Evolutionary conservation across 164 flowering plant species (phyloP).

Genomic region (Vitis rotundifolia): DNA sequence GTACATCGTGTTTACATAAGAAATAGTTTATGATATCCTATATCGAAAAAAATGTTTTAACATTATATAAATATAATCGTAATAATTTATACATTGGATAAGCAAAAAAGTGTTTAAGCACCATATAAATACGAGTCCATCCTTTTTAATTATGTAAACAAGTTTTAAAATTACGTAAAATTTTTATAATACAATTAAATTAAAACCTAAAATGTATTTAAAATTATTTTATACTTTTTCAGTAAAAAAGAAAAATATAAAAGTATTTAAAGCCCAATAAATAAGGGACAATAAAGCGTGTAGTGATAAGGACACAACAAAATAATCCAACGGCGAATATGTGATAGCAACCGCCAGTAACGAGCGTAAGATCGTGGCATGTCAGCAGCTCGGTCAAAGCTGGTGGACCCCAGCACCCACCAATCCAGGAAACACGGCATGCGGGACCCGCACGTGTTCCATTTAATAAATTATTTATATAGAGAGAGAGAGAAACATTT

Average conservation of each 20-base stretch:
- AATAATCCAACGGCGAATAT: no score
- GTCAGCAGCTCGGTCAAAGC: constrained; percentile 10
- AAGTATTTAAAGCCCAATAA: neutral
- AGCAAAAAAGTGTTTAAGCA: accelerated
- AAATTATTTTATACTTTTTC: no score
- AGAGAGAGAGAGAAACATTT: neutral
- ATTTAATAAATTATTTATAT: neutral
- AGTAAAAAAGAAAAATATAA: neutral
- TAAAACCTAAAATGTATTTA: no score
- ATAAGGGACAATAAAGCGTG: neutral
- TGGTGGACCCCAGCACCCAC: constrained; percentile 12
- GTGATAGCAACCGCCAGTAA: neutral
- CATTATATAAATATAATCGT: no score
- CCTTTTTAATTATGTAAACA: no score
- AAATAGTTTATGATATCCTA: accelerated
- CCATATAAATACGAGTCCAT: no score
- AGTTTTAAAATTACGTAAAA: accelerated
- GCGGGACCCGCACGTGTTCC: constrained; percentile 1
- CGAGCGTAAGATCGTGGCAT: constrained; percentile 7
- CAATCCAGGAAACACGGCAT: constrained; percentile 11
- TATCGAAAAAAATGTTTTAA: accelerated
- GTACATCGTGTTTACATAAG: accelerated
- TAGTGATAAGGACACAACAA: neutral
- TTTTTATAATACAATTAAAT: no score
- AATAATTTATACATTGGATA: no score